Evolutionary conservation across 2,329 filamentous ascomycete genomes (phyloP).

Genomic region (Thelonectria blattea): DNA sequence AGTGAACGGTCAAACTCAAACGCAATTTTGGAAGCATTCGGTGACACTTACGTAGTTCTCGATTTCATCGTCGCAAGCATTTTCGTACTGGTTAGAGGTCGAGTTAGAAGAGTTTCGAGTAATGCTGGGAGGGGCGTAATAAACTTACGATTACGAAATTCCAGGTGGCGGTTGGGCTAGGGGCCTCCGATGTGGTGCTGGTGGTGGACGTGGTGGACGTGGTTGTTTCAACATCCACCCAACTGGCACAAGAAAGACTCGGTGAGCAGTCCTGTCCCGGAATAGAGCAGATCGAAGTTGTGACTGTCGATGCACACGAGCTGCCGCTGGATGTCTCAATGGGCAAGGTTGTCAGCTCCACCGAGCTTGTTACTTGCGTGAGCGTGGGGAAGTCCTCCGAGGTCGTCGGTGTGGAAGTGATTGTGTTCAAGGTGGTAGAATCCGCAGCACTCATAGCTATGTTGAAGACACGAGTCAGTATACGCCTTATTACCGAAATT

Average conservation of each 20-base stretch:
- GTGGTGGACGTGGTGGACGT: neutral
- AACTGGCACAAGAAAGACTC: conserved; percentile 15
- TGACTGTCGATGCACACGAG: conserved; percentile 9
- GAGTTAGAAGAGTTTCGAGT: neutral
- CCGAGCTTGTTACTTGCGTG: neutral
- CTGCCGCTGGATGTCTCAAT: conserved; percentile 7
- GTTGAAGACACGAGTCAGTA: neutral
- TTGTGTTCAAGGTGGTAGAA: conserved; percentile 9
- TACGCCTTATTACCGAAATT: neutral
- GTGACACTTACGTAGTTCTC: conserved; percentile 15
- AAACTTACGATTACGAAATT: conserved; percentile 5
- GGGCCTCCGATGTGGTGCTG: conserved; percentile 3
- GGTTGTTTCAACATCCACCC: neutral
- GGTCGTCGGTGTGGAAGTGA: neutral
- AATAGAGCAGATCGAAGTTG: conserved; percentile 7
- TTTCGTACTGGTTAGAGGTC: neutral
- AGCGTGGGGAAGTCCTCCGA: conserved; percentile 5
- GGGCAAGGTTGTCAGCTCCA: neutral
- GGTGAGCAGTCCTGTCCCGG: neutral
- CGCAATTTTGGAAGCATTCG: neutral
- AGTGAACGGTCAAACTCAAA: neutral
- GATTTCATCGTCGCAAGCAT: neutral
- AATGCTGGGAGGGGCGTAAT: neutral
- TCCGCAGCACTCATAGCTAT: conserved; percentile 14
- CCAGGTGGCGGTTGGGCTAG: conserved; percentile 2